These are phyloP conservation scores for Cymbidium sinense DNA, from an alignment of 106 monocot species.

Conservation along the genomic window DNA sequence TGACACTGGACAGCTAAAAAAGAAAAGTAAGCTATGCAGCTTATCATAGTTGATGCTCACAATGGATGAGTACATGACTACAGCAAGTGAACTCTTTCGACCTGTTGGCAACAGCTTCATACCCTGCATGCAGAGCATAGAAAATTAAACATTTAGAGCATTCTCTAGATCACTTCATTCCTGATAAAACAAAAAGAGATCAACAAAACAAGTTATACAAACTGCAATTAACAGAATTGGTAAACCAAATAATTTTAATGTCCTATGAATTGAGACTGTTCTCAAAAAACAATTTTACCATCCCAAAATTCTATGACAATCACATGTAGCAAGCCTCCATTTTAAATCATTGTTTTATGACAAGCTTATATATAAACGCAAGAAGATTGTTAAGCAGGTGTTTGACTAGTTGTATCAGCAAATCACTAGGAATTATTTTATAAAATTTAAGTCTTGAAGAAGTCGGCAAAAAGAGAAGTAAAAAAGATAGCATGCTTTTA, in stretches of 20 bases:
- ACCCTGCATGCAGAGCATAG: conserved; percentile 22
- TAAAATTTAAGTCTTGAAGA: background rate
- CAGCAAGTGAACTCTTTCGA: conserved; percentile 44
- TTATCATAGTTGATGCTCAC: conserved; percentile 17
- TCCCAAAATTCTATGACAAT: background rate
- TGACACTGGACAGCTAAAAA: background rate
- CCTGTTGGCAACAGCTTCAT: conserved; percentile 55
- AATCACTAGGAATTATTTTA: background rate
- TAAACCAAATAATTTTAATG: background rate
- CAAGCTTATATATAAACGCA: background rate
- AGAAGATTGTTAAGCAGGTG: background rate
- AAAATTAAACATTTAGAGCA: background rate
- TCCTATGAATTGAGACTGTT: background rate
- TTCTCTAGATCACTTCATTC: background rate
- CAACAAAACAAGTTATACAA: background rate
- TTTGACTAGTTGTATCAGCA: background rate
- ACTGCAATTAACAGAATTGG: background rate
- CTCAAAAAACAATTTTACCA: background rate
- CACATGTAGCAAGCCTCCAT: background rate
- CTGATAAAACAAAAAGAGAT: background rate
- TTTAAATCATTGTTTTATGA: background rate
- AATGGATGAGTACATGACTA: conserved; percentile 50
- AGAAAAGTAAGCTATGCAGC: conserved; percentile 1
- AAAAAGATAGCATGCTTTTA: too few species aligned
- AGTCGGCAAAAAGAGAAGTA: background rate